Evolutionary conservation across 2,329 filamentous ascomycete species (phyloP).

Genomic region (Beauveria scarabaeidicola): DNA sequence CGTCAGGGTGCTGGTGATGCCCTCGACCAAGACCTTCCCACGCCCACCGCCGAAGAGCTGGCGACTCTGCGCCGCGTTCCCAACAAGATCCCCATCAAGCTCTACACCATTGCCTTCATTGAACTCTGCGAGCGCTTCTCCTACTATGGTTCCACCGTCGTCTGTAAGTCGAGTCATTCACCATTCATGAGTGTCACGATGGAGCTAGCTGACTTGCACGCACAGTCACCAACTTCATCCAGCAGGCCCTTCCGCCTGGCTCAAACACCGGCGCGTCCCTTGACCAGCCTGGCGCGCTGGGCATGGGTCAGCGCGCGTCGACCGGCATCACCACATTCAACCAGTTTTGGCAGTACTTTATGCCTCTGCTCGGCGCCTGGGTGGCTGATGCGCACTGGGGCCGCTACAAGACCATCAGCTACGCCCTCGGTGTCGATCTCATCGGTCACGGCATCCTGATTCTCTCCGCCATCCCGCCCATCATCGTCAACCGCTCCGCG

Average conservation of each 20-base stretch:
- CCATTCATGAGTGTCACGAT: no score
- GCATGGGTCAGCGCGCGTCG: slow-evolving; percentile 46
- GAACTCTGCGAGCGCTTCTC: slow-evolving; percentile 66
- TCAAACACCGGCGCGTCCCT: slow-evolving; percentile 44
- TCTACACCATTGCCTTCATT: slow-evolving; percentile 57
- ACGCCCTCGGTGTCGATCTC: slow-evolving; percentile 53
- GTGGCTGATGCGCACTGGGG: slow-evolving; percentile 51
- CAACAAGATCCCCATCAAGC: slow-evolving; percentile 48
- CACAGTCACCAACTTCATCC: slow-evolving; percentile 52
- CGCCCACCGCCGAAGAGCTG: slow-evolving; percentile 44
- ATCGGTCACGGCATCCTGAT: slow-evolving; percentile 60
- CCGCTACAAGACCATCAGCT: slow-evolving; percentile 60
- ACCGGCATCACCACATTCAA: slow-evolving; percentile 40
- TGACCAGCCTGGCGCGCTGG: slow-evolving; percentile 44
- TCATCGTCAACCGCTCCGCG: slow-evolving; percentile 47
- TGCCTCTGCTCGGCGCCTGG: slow-evolving; percentile 47
- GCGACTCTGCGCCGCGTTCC: slow-evolving; percentile 44
- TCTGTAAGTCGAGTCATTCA: slow-evolving; percentile 49
- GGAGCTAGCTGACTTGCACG: background rate
- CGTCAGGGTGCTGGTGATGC: background rate
- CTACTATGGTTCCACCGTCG: slow-evolving; percentile 59
- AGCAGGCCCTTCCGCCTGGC: slow-evolving; percentile 44
- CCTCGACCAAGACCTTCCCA: slow-evolving; percentile 14
- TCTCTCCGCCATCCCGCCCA: slow-evolving; percentile 53
- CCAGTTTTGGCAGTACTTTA: slow-evolving; percentile 52